A percentile compares a stretch with the other conserved stretches of the same genome.
These are phyloP conservation scores for Psidium friedrichsthalianum DNA, from an alignment of 345 rosid species.

Conservation along the genomic window DNA sequence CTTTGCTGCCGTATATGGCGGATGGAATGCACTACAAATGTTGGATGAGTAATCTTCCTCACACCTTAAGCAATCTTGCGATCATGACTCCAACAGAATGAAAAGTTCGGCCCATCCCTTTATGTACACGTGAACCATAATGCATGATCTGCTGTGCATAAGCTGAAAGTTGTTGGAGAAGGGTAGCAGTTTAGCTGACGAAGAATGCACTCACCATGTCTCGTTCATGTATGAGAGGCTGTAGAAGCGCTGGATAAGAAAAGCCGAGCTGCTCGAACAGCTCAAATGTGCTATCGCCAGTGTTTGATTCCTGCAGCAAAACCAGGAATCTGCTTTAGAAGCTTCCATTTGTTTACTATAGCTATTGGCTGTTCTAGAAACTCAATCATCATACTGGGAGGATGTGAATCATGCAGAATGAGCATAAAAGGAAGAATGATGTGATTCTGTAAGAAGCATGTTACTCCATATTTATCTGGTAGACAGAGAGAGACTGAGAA, in stretches of 20 bases:
- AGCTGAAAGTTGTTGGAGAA: background rate
- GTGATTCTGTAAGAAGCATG: background rate
- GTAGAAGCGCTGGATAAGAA: slow-evolving; percentile 67
- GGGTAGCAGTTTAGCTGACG: background rate
- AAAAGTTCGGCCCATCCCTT: background rate
- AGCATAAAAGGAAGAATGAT: background rate
- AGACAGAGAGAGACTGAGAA: background rate
- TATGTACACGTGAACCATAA: background rate
- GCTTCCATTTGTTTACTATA: background rate
- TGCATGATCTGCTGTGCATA: background rate
- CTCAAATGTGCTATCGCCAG: slow-evolving; percentile 32
- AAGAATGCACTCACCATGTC: slow-evolving; percentile 44
- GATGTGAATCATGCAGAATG: background rate
- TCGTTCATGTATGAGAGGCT: slow-evolving; percentile 71
- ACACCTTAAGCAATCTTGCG: background rate
- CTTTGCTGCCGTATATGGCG: background rate
- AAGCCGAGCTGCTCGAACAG: slow-evolving; percentile 58
- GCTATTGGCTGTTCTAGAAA: background rate
- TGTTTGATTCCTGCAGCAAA: slow-evolving; percentile 30
- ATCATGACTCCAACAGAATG: background rate
- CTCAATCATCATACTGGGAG: background rate
- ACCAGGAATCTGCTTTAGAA: background rate
- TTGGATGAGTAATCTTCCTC: background rate
- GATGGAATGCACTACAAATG: background rate
- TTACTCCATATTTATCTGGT: background rate